Percentiles rank a stretch among this genome's conserved stretches.
Evolutionary conservation across 805 yeast genomes (phyloP).

Genomic region (Metschnikowia noctiluminum): DNA sequence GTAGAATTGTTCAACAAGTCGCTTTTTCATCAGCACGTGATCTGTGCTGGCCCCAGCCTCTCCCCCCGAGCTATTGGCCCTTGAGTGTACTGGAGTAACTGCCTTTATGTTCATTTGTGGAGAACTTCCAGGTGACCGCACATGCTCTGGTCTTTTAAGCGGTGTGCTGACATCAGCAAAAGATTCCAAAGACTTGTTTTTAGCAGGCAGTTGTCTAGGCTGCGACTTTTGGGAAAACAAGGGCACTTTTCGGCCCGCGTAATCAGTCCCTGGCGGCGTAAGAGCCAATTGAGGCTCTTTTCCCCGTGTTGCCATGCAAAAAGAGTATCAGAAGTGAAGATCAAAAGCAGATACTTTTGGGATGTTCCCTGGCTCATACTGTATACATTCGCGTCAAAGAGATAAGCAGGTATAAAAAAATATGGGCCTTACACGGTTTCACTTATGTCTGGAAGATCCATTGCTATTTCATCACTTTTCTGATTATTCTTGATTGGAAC

Average conservation of each 20-base stretch:
- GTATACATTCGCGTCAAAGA: too few relatives aligned
- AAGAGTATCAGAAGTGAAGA: too few relatives aligned
- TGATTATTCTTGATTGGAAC: too few relatives aligned
- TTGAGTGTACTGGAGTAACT: not conserved
- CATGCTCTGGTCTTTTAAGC: not conserved
- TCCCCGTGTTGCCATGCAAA: too few relatives aligned
- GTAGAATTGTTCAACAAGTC: constrained; percentile 42
- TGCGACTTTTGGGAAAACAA: not conserved
- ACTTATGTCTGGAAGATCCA: too few relatives aligned
- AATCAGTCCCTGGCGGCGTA: not conserved
- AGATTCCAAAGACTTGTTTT: constrained; percentile 3
- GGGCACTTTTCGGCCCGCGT: not conserved
- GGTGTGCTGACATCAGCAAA: not conserved
- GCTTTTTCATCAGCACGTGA: constrained; percentile 23
- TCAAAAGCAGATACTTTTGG: too few relatives aligned
- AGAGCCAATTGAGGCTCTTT: too few relatives aligned
- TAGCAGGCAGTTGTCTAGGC: not conserved
- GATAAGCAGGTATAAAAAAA: too few relatives aligned
- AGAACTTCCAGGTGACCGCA: not conserved
- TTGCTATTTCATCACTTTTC: too few relatives aligned
- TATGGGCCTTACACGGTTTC: too few relatives aligned
- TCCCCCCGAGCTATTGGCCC: not conserved
- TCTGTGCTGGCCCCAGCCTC: not conserved
- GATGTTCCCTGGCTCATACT: too few relatives aligned
- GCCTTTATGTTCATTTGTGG: not conserved